Percentiles rank a stretch among this genome's conserved stretches.
Evolutionary conservation across 352 stramenopile species (phyloP).

Genomic region (Phytophthora tentaculata): DNA sequence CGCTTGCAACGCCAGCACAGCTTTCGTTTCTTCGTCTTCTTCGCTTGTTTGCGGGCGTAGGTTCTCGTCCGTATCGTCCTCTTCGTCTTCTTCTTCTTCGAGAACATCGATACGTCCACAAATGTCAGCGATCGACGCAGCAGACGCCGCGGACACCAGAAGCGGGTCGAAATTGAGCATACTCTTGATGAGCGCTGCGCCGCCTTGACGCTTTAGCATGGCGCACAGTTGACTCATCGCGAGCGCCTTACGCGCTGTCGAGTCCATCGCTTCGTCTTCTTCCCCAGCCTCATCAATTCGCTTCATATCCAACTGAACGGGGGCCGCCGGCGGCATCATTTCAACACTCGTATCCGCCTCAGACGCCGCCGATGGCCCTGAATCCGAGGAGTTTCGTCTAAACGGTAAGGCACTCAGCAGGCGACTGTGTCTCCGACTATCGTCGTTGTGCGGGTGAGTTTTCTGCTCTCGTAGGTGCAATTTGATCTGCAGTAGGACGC

Average conservation of each 20-base stretch:
- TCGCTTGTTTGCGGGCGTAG: slow-evolving; percentile 17
- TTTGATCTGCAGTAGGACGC: slow-evolving; percentile 59
- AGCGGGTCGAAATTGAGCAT: slow-evolving; percentile 73
- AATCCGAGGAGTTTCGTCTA: background rate
- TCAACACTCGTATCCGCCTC: background rate
- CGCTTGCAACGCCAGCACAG: slow-evolving; percentile 59
- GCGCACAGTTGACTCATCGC: slow-evolving; percentile 48
- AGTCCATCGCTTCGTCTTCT: slow-evolving; percentile 15
- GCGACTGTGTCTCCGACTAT: slow-evolving; percentile 12
- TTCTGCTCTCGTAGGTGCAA: slow-evolving; percentile 46
- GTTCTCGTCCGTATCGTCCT: slow-evolving; percentile 11
- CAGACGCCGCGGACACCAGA: slow-evolving; percentile 41
- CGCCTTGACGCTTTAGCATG: slow-evolving; percentile 52
- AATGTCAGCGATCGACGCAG: slow-evolving; percentile 47
- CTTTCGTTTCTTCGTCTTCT: slow-evolving; percentile 31
- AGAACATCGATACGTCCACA: slow-evolving; percentile 35
- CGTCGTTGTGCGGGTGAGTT: background rate
- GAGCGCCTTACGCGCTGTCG: slow-evolving; percentile 11
- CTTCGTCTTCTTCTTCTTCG: slow-evolving; percentile 34
- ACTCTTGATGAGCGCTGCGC: slow-evolving; percentile 52
- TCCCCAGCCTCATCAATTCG: background rate
- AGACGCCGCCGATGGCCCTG: background rate
- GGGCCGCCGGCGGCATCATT: slow-evolving; percentile 26
- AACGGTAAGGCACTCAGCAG: slow-evolving; percentile 26
- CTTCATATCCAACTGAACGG: background rate